These are phyloP conservation scores for Coemansia furcata DNA, from an alignment of 192 early-diverging fungal genomes.

Conservation along the genomic window DNA sequence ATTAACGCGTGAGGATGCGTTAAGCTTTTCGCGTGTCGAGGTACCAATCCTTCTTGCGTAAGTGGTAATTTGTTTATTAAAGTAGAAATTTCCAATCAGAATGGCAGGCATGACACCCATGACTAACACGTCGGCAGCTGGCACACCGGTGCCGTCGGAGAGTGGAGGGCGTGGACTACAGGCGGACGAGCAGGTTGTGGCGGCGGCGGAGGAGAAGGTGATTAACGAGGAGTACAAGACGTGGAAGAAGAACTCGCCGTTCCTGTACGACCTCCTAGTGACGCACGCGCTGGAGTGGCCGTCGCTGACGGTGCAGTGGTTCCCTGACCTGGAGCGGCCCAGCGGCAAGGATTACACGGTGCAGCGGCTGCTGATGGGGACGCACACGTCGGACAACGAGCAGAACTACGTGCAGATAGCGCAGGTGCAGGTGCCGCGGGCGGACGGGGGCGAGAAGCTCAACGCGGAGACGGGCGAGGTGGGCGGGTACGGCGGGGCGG, in stretches of 20 bases:
- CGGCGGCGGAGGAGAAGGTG: constrained; percentile 62
- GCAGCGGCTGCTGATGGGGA: constrained; percentile 89
- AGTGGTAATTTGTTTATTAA: not conserved
- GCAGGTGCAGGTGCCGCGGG: constrained; percentile 81
- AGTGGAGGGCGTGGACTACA: constrained; percentile 14
- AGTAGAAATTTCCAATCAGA: not conserved
- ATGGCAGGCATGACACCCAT: constrained; percentile 27
- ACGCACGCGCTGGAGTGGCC: constrained; percentile 99
- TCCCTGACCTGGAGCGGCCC: constrained; percentile 89
- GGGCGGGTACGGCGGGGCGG: constrained; percentile 77
- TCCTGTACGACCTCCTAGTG: constrained; percentile 95
- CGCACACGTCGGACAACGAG: constrained; percentile 94
- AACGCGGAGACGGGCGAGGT: constrained; percentile 77
- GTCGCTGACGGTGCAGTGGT: constrained; percentile 95
- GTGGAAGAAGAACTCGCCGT: constrained; percentile 99
- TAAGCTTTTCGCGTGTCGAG: not conserved
- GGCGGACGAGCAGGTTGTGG: constrained; percentile 38
- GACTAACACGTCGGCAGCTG: constrained; percentile 45
- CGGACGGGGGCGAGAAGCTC: constrained; percentile 60
- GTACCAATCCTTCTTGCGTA: not conserved
- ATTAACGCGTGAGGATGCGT: not conserved
- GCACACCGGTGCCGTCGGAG: constrained; percentile 44
- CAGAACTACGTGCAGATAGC: constrained; percentile 97
- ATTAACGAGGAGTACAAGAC: constrained; percentile 98
- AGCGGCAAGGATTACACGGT: constrained; percentile 88